A percentile compares a stretch with the other conserved stretches of the same genome.
phyloP scores from a whole-genome alignment of 768 basidiomycete species.

The Leccinum subtestaceum region DNA sequence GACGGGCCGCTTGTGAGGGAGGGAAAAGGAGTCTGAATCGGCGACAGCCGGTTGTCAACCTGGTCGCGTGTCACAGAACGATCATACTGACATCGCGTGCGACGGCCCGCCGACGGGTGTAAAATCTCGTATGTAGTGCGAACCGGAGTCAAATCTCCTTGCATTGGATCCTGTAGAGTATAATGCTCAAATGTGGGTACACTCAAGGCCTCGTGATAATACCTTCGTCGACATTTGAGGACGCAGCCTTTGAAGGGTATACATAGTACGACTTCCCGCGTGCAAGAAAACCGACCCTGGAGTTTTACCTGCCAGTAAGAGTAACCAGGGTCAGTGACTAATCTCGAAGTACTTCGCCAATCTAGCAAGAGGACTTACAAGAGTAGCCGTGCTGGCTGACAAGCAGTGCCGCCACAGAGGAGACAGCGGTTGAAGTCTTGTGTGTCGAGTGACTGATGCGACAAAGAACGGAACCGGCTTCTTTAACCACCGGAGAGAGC shows the following conservation, averaged over 20 bases:
- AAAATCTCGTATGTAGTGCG: background rate
- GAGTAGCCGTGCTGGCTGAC: background rate
- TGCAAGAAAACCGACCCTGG: background rate
- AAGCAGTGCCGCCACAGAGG: background rate
- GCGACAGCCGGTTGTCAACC: constrained; percentile 7
- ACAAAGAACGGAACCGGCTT: background rate
- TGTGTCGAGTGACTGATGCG: background rate
- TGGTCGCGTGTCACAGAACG: background rate
- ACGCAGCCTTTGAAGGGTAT: background rate
- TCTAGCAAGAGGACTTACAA: background rate
- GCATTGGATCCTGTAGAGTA: background rate
- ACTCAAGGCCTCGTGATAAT: background rate
- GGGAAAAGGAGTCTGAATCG: background rate
- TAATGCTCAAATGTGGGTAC: background rate
- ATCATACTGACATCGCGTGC: background rate
- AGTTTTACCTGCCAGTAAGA: background rate
- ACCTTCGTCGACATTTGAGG: background rate
- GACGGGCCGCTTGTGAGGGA: constrained; percentile 6
- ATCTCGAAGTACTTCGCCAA: background rate
- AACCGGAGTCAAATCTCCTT: background rate
- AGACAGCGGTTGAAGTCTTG: background rate
- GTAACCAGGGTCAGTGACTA: background rate
- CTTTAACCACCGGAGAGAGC: background rate
- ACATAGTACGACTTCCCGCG: background rate
- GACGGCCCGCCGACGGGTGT: background rate